Percentiles rank a stretch among this genome's conserved stretches.
These are phyloP conservation scores for Mangifera indica DNA, from an alignment of 345 rosid genomes.

Conservation along the genomic window DNA sequence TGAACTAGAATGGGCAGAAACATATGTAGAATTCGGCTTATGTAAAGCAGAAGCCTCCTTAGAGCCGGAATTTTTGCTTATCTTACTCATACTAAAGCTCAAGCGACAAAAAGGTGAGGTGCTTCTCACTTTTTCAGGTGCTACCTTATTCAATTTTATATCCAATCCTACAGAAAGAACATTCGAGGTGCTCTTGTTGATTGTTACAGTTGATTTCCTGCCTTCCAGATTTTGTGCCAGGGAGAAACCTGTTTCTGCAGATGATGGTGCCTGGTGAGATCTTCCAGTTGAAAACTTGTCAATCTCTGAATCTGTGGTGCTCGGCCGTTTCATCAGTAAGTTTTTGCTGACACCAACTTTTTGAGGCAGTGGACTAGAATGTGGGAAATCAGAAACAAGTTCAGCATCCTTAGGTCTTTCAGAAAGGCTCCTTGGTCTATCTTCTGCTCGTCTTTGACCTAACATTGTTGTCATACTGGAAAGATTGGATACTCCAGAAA, in stretches of 20 bases:
- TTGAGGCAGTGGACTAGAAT: constrained; percentile 42
- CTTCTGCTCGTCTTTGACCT: constrained; percentile 33
- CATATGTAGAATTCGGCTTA: constrained; percentile 30
- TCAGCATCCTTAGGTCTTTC: constrained; percentile 32
- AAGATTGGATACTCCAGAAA: constrained; percentile 32
- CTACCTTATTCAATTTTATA: constrained; percentile 31
- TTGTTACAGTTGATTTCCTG: constrained; percentile 25
- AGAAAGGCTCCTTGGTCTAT: constrained; percentile 35
- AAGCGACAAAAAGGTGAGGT: constrained; percentile 72
- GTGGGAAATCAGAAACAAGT: constrained; percentile 32
- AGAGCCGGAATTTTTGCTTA: constrained; percentile 48
- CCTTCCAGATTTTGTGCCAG: constrained; percentile 37
- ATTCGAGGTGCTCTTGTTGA: constrained; percentile 15
- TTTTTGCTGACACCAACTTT: constrained; percentile 36
- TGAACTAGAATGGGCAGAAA: constrained; percentile 39
- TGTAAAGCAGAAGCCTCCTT: constrained; percentile 39
- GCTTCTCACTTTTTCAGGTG: constrained; percentile 61
- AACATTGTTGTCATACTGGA: constrained; percentile 25
- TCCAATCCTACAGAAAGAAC: constrained; percentile 37
- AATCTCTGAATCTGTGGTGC: constrained; percentile 26
- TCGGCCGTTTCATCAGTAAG: constrained; percentile 27
- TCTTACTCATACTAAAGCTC: constrained; percentile 54
- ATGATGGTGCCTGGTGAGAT: constrained; percentile 35
- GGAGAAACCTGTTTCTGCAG: constrained; percentile 26
- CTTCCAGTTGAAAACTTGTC: constrained; percentile 31